Evolutionary conservation across 495 filamentous ascomycete species (phyloP), one percentile per base, ranked within the genome.

Genomic region (Chaetomium tenue): DNA sequence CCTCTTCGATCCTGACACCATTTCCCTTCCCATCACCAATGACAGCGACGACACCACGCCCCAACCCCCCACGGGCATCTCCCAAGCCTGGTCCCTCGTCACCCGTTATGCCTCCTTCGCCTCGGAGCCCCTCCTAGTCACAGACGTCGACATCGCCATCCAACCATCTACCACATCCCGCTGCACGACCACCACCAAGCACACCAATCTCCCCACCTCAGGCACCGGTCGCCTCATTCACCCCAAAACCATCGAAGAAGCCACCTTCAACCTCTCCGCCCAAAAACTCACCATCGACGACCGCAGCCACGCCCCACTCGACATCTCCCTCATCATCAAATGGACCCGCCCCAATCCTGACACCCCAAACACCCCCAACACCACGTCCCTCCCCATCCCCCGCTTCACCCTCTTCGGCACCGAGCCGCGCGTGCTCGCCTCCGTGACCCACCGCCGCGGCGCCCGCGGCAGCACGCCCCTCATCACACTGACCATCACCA

Each of bases 391-490:
- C 7, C 82, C 86, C 4, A 84, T 95, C 16, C 92, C 92, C 18
- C 88, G 90, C 13, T 86, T 96, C 63, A 81, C 86, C 59, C 80
- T 96, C 47, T 88, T 92, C 0, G 87, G 86, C 66, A 88, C 87
- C 44, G 94, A 98, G 66, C 95, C 95, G 9, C 88, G 94, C 55
- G 92, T 97, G 6, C 84, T 98, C 0, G 91, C 89, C 12, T 82
- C 85, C 0, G 79, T 86, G 11, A 77, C 77, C 0, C 76, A 85
- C 57, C 83, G 67, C 66, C 22, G 30, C 56, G 8, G 26, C 66
- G 66, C 13, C 20, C 30, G 28, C 55, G n/a, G 46, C 63, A 28
- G 22, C 22, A 1, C 55, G 3, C 5, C 53, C 56, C 46, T 63
- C 8, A 73, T 77, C 60, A 30, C 7, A 0, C 74, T 84, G 7